Evolutionary conservation across 352 stramenopile species (phyloP).

Genomic region (Globisporangium carolinianum): DNA sequence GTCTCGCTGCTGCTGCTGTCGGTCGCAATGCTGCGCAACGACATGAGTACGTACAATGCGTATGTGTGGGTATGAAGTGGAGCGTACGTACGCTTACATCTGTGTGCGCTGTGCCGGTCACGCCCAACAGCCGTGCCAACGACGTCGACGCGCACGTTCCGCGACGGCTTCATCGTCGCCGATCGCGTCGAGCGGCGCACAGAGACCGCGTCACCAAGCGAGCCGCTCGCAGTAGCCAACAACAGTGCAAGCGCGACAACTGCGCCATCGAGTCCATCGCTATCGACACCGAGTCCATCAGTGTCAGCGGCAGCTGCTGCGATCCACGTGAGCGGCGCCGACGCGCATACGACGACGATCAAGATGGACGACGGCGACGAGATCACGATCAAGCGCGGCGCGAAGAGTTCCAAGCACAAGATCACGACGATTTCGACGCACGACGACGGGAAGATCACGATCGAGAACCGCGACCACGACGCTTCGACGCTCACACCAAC

Average conservation of each 20-base stretch:
- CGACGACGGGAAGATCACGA: constrained; percentile 71
- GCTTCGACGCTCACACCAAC: no score
- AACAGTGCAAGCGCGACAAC: not conserved
- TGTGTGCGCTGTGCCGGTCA: constrained; percentile 1
- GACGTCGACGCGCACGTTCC: constrained; percentile 42
- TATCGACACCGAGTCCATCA: not conserved
- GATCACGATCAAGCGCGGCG: constrained; percentile 65
- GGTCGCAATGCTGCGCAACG: constrained; percentile 46
- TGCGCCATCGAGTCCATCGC: not conserved
- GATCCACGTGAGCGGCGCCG: constrained; percentile 19
- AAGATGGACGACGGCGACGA: constrained; percentile 71
- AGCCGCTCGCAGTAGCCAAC: not conserved
- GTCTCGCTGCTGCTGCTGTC: constrained; percentile 53
- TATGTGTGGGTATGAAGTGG: not conserved
- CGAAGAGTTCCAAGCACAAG: constrained; percentile 45
- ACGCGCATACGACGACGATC: constrained; percentile 57
- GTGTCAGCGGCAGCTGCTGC: not conserved
- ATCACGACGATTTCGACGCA: constrained; percentile 65
- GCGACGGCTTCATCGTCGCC: constrained; percentile 70
- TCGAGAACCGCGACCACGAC: constrained; percentile 30
- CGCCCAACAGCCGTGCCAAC: not conserved
- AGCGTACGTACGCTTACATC: not conserved
- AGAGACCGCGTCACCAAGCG: constrained; percentile 15
- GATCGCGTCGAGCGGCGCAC: constrained; percentile 32
- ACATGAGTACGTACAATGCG: constrained; percentile 18